Evolutionary conservation across 1,284 basidiomycete species (phyloP), one percentile per base, ranked within the genome.

Genomic region (Cryptococcus sp.): DNA sequence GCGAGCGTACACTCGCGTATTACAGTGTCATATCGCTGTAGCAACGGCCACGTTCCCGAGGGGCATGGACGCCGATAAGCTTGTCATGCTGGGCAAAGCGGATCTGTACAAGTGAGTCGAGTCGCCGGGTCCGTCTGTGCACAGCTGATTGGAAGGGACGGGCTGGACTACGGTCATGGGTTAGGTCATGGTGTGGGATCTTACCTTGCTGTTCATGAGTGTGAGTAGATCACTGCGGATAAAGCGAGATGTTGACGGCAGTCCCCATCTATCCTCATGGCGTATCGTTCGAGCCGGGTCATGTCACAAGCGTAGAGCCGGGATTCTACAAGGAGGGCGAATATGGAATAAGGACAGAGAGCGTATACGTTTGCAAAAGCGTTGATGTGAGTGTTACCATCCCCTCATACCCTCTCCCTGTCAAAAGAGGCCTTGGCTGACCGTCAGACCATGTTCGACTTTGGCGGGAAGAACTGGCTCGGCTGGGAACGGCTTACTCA

Each of bases 1-100:
- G 63, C 85, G 93, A 54, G 91, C 92, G 1, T 97, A 85, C 69
- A 98, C 95, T 16, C 79, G 91, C 22, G 95, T 98, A 23, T 73
- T 98, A 45, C 94, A 98, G 73, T 94, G 94, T 4, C 94, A 98
- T 75, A 93, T 97, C 58, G 88, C 90, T 33, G 90, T 95, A 58
- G 89, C 93, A 72, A 82, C 78, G 53, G 85, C 86, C 2, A 77
- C 90, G 25, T 97, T 94, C 77, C 93, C 92, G 19, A 81, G 84
- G 66, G 87, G 87, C 7, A 92, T 89, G 1, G 84, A 84, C 3
- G 90, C 90, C 0, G 74, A 77, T 37, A 81, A 85, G 65, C 74
- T 97, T 25, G 88, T 92, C 65, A 85, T 88, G 43, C 77, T 95
- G 18, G 91, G 92, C 11, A 81, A 89, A 39, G 83, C 82, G 55